Base-by-base conservation (phyloP, 1,284 basidiomycete genomes). In the Ustilago trichophora region DNA sequence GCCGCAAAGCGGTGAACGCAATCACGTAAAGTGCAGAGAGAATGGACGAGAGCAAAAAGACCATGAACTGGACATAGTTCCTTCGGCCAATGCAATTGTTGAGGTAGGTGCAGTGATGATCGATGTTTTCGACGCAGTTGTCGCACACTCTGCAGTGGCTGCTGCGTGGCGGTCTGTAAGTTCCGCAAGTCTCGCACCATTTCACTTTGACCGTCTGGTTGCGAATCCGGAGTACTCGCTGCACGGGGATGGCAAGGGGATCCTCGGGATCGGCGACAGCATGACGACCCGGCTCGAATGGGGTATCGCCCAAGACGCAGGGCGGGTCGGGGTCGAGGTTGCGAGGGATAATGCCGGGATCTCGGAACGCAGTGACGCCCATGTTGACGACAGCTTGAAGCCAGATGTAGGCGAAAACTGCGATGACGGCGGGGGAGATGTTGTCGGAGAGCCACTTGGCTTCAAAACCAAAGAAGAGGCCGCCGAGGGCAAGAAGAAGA, bases 81-180 rank as follows among this genome's bases (percentile, higher is more conserved):
- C 80, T 52, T 6, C 75, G 59, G 2, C 78, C 80, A 25, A 82
- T 77, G 42, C 80, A 82, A 16, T 71, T 77, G 58, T 82, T 82
- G 18, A 82, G 66, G 32, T 80, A 82, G 22, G 74, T 78, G 53
- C 80, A 82, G 46, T 82, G 80, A 55, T 82, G 80, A 41, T 82
- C 80, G 41, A 82, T 76, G 33, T 71, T 71, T 24, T 81, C 78
- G 8, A 82, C 76, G 48, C 80, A 82, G 49, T 79, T 80, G 36
- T 82, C 77, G 62, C 80, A 82, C 3, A 77, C 63, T 10, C 80
- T 54, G 43, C 80, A 82, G 43, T 82, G 80, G 24, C 75, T 77
- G 44, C 60, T 65, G 15, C 80, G 59, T 0, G 80, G 80, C 7
- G 80, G 76, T 6, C 80, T 57, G 42, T 81, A 82, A 1, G 73